phyloP scores from a whole-genome alignment of 2,329 filamentous ascomycete genomes.

The Pseudogymnoascus sp. region DNA sequence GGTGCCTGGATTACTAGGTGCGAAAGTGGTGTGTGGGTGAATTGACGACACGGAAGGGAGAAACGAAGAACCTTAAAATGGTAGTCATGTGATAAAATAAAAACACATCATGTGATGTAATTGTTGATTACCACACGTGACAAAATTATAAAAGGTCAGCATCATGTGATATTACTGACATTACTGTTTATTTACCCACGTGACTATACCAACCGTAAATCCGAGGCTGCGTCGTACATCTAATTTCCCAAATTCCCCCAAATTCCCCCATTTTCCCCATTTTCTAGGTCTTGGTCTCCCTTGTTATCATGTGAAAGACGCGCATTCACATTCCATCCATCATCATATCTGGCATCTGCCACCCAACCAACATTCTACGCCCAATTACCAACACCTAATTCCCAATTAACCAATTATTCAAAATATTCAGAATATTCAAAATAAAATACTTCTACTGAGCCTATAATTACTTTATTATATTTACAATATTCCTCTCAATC shows the following conservation, averaged over 20 bases:
- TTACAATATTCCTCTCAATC: background rate
- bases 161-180: background rate
- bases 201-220: background rate
- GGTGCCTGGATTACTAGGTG: background rate
- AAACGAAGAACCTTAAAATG: background rate
- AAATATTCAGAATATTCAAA: background rate
- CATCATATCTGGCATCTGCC: slow-evolving; percentile 1
- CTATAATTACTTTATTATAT: background rate
- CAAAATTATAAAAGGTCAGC: too few species aligned
- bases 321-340: background rate
- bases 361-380: too few species aligned
- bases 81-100: background rate
- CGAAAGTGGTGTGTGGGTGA: background rate
- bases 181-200: background rate
- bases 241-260: background rate
- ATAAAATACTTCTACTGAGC: background rate
- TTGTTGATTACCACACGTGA: too few species aligned
- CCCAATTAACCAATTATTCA: background rate
- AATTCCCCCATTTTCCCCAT: background rate
- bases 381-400: background rate
- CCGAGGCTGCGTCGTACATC: background rate
- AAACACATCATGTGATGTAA: background rate
- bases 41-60: background rate
- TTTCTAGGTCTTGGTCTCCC: background rate
- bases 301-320: background rate